These are phyloP conservation scores for Stemphylium vesicarium DNA, from an alignment of 2,329 filamentous ascomycete genomes.

Conservation along the genomic window DNA sequence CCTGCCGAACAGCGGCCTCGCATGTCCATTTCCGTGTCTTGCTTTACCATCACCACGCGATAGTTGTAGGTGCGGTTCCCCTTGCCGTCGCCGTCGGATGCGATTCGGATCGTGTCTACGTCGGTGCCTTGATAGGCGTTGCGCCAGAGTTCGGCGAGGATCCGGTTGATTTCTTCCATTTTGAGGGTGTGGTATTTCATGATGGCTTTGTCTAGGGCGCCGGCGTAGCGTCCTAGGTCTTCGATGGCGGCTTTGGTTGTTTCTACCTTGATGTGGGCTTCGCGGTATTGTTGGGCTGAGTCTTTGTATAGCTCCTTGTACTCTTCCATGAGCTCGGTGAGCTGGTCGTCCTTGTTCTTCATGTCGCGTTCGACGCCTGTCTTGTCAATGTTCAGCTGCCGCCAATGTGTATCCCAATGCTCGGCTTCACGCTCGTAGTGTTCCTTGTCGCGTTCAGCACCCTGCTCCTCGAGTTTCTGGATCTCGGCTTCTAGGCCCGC, in stretches of 20 bases:
- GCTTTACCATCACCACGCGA: constrained; percentile 95
- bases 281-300: constrained; percentile 79
- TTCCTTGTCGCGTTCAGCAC: constrained; percentile 82
- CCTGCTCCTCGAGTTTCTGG: constrained; percentile 73
- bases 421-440: constrained; percentile 74
- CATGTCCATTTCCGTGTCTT: constrained; percentile 99
- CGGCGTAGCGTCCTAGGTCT: constrained; percentile 81
- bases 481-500: constrained; percentile 74
- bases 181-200: constrained; percentile 97
- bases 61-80: constrained; percentile 93
- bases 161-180: constrained; percentile 97
- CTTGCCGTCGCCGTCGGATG: constrained; percentile 81
- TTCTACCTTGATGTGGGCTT: constrained; percentile 86
- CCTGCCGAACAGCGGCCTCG: constrained; percentile 95
- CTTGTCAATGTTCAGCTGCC: constrained; percentile 73
- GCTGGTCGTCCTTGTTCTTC: constrained; percentile 83
- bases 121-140: constrained; percentile 96
- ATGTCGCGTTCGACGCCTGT: constrained; percentile 77
- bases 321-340: constrained; percentile 73
- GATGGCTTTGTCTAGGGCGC: constrained; percentile 91
- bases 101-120: constrained; percentile 94
- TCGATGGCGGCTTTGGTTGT: constrained; percentile 93
- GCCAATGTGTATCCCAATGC: constrained; percentile 70
- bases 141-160: constrained; percentile 95
- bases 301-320: constrained; percentile 88